Evolutionary conservation across 164 flowering plant species (phyloP).

Genomic region (Annona cherimola): DNA sequence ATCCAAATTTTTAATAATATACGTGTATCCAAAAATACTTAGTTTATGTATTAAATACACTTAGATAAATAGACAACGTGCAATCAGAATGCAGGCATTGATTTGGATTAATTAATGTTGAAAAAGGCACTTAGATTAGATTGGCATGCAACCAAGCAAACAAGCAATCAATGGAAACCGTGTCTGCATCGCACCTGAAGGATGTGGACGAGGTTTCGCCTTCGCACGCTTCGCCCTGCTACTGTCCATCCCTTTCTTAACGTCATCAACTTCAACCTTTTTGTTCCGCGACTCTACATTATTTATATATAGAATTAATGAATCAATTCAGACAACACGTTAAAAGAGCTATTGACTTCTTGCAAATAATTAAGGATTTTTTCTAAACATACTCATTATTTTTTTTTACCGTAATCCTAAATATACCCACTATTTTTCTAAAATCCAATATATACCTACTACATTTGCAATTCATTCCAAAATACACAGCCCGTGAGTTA

Average conservation of each 20-base stretch:
- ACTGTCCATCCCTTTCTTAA: slow-evolving; percentile 45
- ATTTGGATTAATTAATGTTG: background rate
- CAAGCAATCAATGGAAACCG: slow-evolving; percentile 1
- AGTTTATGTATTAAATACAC: background rate
- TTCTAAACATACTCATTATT: too few relatives aligned
- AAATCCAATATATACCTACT: too few relatives aligned
- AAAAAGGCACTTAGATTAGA: background rate
- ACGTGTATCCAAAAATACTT: too few relatives aligned
- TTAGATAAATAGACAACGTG: background rate
- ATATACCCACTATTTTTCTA: too few relatives aligned
- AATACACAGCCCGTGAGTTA: too few relatives aligned
- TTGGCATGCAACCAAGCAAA: background rate
- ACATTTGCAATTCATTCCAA: too few relatives aligned
- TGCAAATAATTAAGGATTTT: too few relatives aligned
- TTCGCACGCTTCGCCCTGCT: slow-evolving; percentile 45
- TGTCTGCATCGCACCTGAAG: slow-evolving; percentile 66
- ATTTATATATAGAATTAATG: too few relatives aligned
- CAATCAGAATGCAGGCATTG: background rate
- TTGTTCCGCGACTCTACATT: slow-evolving; percentile 65
- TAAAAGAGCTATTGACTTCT: too few relatives aligned
- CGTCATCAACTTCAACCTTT: slow-evolving; percentile 83
- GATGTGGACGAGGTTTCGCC: slow-evolving; percentile 52
- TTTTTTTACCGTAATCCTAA: too few relatives aligned
- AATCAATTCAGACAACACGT: too few relatives aligned
- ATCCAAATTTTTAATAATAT: too few relatives aligned